phyloP scores from a whole-genome alignment of 2,329 filamentous ascomycete species.

The Magnaporthiopsis poae region DNA sequence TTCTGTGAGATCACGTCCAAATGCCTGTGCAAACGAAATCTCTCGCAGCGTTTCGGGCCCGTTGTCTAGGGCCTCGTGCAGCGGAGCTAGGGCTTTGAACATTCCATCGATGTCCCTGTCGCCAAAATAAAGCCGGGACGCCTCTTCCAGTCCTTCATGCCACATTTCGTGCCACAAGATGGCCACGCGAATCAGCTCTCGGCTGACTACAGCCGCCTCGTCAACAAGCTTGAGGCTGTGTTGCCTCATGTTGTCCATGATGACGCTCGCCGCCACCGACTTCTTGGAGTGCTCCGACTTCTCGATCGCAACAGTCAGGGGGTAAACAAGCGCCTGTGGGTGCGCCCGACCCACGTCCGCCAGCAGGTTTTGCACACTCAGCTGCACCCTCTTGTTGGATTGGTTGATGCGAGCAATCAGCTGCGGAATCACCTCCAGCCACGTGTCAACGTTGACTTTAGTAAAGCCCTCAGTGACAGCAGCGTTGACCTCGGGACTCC shows the following conservation, averaged over 20 bases:
- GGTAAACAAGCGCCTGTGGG: conserved; percentile 92
- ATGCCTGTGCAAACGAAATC: conserved; percentile 94
- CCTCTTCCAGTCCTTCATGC: conserved; percentile 96
- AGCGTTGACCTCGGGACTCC: conserved; percentile 74
- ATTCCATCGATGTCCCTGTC: conserved; percentile 97
- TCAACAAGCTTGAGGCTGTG: conserved; percentile 88
- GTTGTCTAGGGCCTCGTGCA: conserved; percentile 82
- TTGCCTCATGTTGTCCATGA: conserved; percentile 96
- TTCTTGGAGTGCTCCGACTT: conserved; percentile 79
- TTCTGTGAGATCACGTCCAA: conserved; percentile 88
- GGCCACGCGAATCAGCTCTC: conserved; percentile 91
- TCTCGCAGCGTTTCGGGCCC: conserved; percentile 90
- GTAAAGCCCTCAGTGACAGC: conserved; percentile 85
- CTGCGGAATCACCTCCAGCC: conserved; percentile 96
- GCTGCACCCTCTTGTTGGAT: conserved; percentile 76
- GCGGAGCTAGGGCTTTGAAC: conserved; percentile 79
- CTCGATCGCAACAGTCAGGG: conserved; percentile 83
- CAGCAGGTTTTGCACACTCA: conserved; percentile 83
- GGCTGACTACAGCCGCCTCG: conserved; percentile 88
- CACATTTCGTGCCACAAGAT: conserved; percentile 98
- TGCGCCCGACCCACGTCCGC: conserved; percentile 88
- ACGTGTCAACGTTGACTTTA: conserved; percentile 90
- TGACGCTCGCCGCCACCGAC: conserved; percentile 77
- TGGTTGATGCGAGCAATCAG: conserved; percentile 96
- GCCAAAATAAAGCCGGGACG: conserved; percentile 90